Conservation (phyloP, 2,329 filamentous ascomycete species). For the Aureobasidium sp. region DNA sequence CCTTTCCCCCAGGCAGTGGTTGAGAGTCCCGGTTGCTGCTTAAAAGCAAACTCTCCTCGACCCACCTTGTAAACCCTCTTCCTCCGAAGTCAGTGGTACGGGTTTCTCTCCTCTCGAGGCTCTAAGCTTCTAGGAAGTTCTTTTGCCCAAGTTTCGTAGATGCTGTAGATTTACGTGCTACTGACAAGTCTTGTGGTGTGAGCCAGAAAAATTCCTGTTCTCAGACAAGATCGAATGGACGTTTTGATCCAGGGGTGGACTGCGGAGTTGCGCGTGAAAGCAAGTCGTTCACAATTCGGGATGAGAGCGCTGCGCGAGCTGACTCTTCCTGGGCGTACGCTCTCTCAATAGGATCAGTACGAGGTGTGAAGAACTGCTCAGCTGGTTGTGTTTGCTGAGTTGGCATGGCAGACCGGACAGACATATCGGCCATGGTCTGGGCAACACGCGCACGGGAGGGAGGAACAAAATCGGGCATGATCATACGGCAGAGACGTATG, state of each 20-base stretch:
- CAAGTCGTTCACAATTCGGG: not conserved
- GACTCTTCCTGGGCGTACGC: not conserved
- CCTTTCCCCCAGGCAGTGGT: not conserved
- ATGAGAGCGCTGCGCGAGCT: not conserved
- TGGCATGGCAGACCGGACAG: not conserved
- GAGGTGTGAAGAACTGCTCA: not conserved
- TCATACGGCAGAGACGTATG: slow-evolving; percentile 1
- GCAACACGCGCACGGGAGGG: slow-evolving; percentile 8
- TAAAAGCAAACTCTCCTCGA: not conserved
- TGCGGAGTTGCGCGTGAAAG: not conserved
- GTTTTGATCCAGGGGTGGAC: slow-evolving; percentile 3
- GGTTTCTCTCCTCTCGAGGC: not conserved
- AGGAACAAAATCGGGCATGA: slow-evolving; percentile 3
- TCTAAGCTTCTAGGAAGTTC: not conserved
- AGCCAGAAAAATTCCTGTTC: not conserved
- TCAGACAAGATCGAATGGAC: slow-evolving; percentile 15
- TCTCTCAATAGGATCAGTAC: not conserved
- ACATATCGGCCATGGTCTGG: slow-evolving; percentile 5
- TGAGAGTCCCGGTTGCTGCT: not conserved
- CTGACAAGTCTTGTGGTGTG: not conserved
- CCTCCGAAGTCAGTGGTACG: not conserved
- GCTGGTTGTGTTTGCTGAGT: not conserved
- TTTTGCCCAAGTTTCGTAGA: not conserved
- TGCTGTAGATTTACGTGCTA: not conserved
- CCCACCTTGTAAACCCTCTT: not conserved